Percentiles rank a stretch among this genome's conserved stretches.
phyloP scores from a whole-genome alignment of 1,139 yeast genomes.

The Pneumocystis carinii region DNA sequence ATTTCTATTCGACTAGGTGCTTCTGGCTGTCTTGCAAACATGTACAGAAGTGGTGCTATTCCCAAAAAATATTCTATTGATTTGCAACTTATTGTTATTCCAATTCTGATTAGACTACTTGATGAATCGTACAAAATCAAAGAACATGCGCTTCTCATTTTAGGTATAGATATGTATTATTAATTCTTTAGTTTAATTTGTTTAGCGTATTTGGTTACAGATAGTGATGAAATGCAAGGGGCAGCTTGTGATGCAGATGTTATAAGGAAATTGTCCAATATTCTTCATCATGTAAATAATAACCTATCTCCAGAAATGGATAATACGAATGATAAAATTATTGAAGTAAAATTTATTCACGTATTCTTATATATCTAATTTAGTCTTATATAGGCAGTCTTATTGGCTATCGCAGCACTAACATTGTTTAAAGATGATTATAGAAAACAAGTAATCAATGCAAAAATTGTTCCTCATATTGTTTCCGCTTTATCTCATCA shows the following conservation, averaged over 20 bases:
- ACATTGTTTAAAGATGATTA: constrained; percentile 24
- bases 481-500: constrained; percentile 17
- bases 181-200: constrained; percentile 17
- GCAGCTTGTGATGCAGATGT: constrained; percentile 26
- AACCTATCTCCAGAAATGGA: constrained; percentile 15
- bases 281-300: constrained; percentile 16
- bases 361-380: neutral
- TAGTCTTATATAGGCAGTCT: constrained; percentile 16
- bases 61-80: constrained; percentile 15
- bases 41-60: constrained; percentile 18
- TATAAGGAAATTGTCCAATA: constrained; percentile 18
- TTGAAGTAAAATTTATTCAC: neutral
- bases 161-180: constrained; percentile 14
- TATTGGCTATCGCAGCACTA: constrained; percentile 25
- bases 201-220: constrained; percentile 18
- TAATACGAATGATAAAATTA: constrained; percentile 6
- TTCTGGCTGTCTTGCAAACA: constrained; percentile 21
- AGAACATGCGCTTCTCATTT: constrained; percentile 18
- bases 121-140: constrained; percentile 13
- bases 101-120: constrained; percentile 24
- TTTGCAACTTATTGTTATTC: constrained; percentile 22
- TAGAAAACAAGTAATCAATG: constrained; percentile 22
- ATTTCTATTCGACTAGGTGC: constrained; percentile 22
- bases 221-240: constrained; percentile 19
- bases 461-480: constrained; percentile 21